phyloP scores from a whole-genome alignment of 768 basidiomycete genomes.

The Lanmaoa pseudosensibilis region DNA sequence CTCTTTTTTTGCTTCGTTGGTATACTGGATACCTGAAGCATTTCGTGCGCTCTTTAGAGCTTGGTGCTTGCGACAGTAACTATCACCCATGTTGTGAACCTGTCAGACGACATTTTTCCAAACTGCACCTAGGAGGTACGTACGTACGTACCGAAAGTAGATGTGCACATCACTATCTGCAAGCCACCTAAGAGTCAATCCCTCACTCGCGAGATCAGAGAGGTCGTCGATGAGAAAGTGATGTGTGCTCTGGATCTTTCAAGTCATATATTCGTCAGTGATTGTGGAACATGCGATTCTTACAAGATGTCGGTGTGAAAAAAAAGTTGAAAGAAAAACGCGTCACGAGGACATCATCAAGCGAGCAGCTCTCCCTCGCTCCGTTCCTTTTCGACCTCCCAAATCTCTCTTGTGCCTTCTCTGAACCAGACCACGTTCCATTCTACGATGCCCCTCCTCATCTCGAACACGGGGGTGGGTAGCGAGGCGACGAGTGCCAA shows the following conservation, averaged over 20 bases:
- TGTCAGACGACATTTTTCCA: neutral
- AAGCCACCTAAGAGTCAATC: no score
- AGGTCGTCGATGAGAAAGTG: neutral
- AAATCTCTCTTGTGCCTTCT: conserved; percentile 81
- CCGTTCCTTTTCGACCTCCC: conserved; percentile 66
- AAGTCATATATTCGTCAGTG: conserved; percentile 1
- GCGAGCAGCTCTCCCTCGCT: conserved; percentile 24
- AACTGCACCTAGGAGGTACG: neutral
- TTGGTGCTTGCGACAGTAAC: neutral
- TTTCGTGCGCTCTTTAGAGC: neutral
- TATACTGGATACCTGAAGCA: no score
- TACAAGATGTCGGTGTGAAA: neutral
- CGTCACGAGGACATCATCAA: neutral
- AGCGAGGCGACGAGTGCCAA: conserved; percentile 71
- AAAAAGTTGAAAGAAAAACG: neutral
- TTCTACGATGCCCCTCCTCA: conserved; percentile 73
- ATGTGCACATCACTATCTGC: no score
- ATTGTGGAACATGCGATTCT: neutral
- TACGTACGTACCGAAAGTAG: no score
- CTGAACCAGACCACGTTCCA: conserved; percentile 87
- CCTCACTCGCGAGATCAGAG: neutral
- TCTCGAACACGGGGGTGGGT: conserved; percentile 70
- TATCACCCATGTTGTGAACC: no score
- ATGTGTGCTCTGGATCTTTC: neutral
- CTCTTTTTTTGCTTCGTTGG: neutral